A percentile compares a stretch with the other conserved stretches of the same genome.
phyloP scores from a whole-genome alignment of 306 rosid genomes.

The Trifolium repens region DNA sequence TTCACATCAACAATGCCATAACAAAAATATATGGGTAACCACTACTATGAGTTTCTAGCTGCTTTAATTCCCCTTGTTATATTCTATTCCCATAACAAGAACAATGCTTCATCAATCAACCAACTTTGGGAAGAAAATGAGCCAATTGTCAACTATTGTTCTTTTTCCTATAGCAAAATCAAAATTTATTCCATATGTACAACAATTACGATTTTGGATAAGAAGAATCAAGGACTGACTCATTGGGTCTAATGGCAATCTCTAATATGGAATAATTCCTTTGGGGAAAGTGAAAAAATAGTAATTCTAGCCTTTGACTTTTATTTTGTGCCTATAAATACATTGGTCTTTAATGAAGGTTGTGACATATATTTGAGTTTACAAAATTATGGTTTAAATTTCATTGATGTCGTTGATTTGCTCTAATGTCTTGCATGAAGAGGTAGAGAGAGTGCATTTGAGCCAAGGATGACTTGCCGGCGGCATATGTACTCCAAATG shows the following conservation, averaged over 20 bases:
- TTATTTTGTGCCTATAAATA: neutral
- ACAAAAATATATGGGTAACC: neutral
- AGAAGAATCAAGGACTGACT: neutral
- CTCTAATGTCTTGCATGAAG: constrained; percentile 47
- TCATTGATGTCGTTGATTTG: constrained; percentile 3
- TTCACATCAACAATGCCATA: neutral
- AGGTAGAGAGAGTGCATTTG: constrained; percentile 48
- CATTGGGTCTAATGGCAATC: neutral
- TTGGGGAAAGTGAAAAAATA: neutral
- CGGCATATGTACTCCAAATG: neutral
- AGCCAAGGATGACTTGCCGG: constrained; percentile 67
- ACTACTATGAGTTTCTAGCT: neutral
- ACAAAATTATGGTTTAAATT: neutral
- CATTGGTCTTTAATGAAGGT: neutral
- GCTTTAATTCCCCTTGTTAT: neutral
- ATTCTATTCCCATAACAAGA: constrained; percentile 1
- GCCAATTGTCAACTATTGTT: neutral
- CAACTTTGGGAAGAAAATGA: neutral
- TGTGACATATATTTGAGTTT: neutral
- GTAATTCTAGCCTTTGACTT: neutral
- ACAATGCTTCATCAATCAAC: neutral
- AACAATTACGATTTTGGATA: neutral
- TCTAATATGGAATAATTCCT: neutral
- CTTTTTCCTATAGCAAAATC: neutral
- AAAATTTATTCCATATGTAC: neutral